Evolutionary conservation across 495 filamentous ascomycete genomes (phyloP).

Genomic region (Neurospora sublineolata): DNA sequence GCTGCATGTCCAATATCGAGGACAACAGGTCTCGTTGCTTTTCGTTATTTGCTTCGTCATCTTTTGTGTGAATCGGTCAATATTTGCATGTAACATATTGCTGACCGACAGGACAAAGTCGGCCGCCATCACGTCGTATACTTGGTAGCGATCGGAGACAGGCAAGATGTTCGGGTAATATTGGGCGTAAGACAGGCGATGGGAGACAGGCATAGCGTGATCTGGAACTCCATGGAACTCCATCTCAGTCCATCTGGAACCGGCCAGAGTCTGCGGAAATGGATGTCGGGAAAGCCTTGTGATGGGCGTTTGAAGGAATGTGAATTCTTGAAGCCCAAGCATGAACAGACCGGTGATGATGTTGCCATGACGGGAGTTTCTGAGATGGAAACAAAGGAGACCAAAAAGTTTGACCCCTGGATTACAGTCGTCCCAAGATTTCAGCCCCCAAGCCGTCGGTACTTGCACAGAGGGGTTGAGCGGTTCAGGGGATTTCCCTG

Average conservation of each 20-base stretch:
- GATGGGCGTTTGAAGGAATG: not conserved
- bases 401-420: not conserved
- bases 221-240: not conserved
- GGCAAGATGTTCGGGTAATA: not conserved
- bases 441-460: not conserved
- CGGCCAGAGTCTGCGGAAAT: not conserved
- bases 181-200: not conserved
- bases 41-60: not conserved
- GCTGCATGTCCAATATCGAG: not conserved
- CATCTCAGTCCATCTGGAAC: not conserved
- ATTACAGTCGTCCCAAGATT: not conserved
- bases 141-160: not conserved
- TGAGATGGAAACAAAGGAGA: not conserved
- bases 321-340: not conserved
- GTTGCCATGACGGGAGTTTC: not conserved
- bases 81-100: not conserved
- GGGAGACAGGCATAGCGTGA: not conserved
- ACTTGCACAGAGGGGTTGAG: not conserved
- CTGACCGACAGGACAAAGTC: not conserved
- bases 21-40: not conserved
- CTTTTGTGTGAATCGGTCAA: not conserved
- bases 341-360: not conserved
- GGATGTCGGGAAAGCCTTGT: not conserved
- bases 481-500: not conserved
- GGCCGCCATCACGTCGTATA: not conserved